Percentiles rank a stretch among this genome's conserved stretches.
phyloP scores from a whole-genome alignment of 192 early-diverging fungal genomes.

The Linnemannia schmuckeri region DNA sequence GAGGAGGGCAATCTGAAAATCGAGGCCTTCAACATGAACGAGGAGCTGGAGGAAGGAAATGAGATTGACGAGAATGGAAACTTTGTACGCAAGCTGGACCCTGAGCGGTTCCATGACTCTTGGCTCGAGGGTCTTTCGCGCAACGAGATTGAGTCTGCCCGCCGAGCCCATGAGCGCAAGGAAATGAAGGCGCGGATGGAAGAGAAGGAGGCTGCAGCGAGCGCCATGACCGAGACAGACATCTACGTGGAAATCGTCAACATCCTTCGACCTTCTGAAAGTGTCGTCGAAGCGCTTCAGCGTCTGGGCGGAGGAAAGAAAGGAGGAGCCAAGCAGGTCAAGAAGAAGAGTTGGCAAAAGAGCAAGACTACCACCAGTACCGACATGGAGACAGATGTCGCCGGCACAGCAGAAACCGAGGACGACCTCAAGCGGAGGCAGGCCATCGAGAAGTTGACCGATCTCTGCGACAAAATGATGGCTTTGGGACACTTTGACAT shows the following conservation, averaged over 20 bases:
- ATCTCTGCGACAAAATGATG: conserved; percentile 80
- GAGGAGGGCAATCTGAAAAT: conserved; percentile 73
- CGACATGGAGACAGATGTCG: conserved; percentile 16
- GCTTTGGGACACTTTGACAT: conserved; percentile 73
- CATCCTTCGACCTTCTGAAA: conserved; percentile 70
- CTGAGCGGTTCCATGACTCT: conserved; percentile 76
- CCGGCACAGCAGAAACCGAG: conserved; percentile 30
- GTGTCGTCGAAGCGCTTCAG: conserved; percentile 70
- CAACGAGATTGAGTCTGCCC: conserved; percentile 69
- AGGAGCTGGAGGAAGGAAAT: conserved; percentile 79
- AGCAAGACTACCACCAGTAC: conserved; percentile 34
- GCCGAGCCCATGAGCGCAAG: conserved; percentile 64
- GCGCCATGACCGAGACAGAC: conserved; percentile 66
- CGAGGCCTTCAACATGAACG: conserved; percentile 83
- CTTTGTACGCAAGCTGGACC: conserved; percentile 80
- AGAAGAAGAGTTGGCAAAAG: conserved; percentile 55
- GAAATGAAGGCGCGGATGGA: conserved; percentile 55
- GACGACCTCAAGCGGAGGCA: conserved; percentile 58
- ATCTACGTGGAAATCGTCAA: conserved; percentile 69
- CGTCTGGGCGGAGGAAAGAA: conserved; percentile 65
- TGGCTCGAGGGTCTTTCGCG: conserved; percentile 78
- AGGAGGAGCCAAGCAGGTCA: conserved; percentile 50
- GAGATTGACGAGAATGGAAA: conserved; percentile 76
- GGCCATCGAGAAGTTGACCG: conserved; percentile 74
- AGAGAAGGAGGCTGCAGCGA: conserved; percentile 60